phyloP scores from a whole-genome alignment of 768 basidiomycete species.

The Vishniacozyma victoriae region DNA sequence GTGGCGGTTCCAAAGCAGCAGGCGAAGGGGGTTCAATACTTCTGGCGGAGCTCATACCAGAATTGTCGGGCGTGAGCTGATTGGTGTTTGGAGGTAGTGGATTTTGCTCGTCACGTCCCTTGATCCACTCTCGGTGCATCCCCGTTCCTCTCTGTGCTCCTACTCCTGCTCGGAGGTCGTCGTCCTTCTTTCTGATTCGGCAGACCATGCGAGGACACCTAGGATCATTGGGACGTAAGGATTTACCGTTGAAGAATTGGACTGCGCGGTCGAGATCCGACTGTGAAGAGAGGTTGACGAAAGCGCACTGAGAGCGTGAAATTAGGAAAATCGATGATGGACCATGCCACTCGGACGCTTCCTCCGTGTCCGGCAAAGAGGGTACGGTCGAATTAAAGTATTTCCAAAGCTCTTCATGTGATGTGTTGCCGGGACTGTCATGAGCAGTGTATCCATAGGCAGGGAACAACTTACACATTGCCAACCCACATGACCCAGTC shows the following conservation, averaged over 20 bases:
- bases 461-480: slow-evolving; percentile 56
- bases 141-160: slow-evolving; percentile 83
- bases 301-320: slow-evolving; percentile 88
- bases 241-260: slow-evolving; percentile 62
- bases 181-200: slow-evolving; percentile 69
- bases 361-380: slow-evolving; percentile 8
- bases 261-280: slow-evolving; percentile 63
- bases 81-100: neutral
- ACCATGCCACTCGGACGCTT: slow-evolving; percentile 50
- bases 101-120: slow-evolving; percentile 50
- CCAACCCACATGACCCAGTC: slow-evolving; percentile 98
- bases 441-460: slow-evolving; percentile 5
- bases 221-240: slow-evolving; percentile 64
- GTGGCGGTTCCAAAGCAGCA: slow-evolving; percentile 25
- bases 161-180: slow-evolving; percentile 82
- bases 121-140: slow-evolving; percentile 77
- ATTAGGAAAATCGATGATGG: slow-evolving; percentile 86
- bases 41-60: slow-evolving; percentile 5
- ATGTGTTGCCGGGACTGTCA: slow-evolving; percentile 58
- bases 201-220: slow-evolving; percentile 76
- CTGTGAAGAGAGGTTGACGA: slow-evolving; percentile 76
- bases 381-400: slow-evolving; percentile 61
- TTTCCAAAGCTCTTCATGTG: slow-evolving; percentile 74
- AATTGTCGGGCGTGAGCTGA: too few relatives aligned
- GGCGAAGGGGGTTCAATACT: slow-evolving; percentile 17